A percentile compares a stretch with the other conserved stretches of the same genome.
phyloP scores from a whole-genome alignment of 2,329 filamentous ascomycete species.

The Aspergillus sp. region DNA sequence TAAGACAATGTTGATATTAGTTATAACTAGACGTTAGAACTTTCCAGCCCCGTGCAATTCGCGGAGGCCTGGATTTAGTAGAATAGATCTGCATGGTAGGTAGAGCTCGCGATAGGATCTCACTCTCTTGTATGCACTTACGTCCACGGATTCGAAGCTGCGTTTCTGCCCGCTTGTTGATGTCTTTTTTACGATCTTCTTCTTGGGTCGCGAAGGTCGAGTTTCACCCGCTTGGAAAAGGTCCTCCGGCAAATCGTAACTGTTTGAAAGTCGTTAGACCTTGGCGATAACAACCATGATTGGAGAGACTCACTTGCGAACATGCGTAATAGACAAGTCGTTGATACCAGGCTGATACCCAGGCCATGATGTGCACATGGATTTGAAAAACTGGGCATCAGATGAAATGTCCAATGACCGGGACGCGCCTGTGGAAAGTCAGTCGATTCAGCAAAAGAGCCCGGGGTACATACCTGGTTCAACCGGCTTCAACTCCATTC shows the following conservation, averaged over 20 bases:
- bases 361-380: constrained; percentile 72
- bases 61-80: constrained; percentile 21
- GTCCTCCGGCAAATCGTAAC: constrained; percentile 84
- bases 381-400: constrained; percentile 83
- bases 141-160: constrained; percentile 41
- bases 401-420: constrained; percentile 60
- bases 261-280: constrained; percentile 40
- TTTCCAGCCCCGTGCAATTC: constrained; percentile 17
- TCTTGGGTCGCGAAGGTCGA: constrained; percentile 61
- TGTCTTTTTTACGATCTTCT: constrained; percentile 47
- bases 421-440: constrained; percentile 39
- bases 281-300: not conserved
- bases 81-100: constrained; percentile 10
- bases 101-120: constrained; percentile 20
- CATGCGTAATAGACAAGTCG: constrained; percentile 77
- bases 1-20: constrained; percentile 32
- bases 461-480: constrained; percentile 61
- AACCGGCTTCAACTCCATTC: constrained; percentile 73
- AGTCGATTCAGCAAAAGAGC: constrained; percentile 25
- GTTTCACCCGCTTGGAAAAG: constrained; percentile 79
- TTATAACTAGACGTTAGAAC: constrained; percentile 25
- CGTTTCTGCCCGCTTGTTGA: constrained; percentile 39
- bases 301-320: constrained; percentile 69
- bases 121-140: constrained; percentile 37
- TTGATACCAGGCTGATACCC: constrained; percentile 74